Evolutionary conservation across 768 basidiomycete genomes (phyloP), one percentile per base, ranked within the genome.

Genomic region (Galerina sulciceps): DNA sequence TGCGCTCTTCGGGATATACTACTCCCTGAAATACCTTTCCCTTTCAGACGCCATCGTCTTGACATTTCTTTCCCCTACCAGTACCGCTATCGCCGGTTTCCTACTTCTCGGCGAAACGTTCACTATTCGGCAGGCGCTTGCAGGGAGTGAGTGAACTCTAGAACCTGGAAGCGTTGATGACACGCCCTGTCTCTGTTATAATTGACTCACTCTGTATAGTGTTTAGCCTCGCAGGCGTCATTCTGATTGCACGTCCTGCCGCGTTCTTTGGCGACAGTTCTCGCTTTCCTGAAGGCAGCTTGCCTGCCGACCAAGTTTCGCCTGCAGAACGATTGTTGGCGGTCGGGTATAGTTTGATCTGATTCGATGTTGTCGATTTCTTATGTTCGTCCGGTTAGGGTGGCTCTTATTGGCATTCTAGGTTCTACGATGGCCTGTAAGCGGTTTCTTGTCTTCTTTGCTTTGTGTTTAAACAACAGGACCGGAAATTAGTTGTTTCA

Each of bases 11-110:
- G 85, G 87, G 14, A 74, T 84, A n/a, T 90, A 89, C 69, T 89
- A 84, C 65, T 85, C 90, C 1, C 74, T 93, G 10, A 80, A 86
- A 70, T 91, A 88, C 70, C 80, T 94, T 3, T 89, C 90, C 0
- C 77, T 95, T 0, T 88, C 89, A 1, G 93, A 95, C 68, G 85
- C 90, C 0, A 88, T 86, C 0, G 89, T 90, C 4, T 74, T 96
- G 46, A 86, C 86, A 0, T 95, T 94, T 75, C 76, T 95, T 4
- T 70, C 81, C 0, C 94, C 94, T 0, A 80, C 88, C 52, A 78
- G 79, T 40, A 89, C 86, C 0, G 85, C 84, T 0, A 68, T 91
- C 8, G 74, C 85, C 6, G 92, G 85, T 3, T 82, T 83, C 13
- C 62, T 90, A 1, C 41, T 69, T 11, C 76, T 90, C 15, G 80